Evolutionary conservation across 495 filamentous ascomycete species (phyloP), one percentile per base, ranked within the genome.

Genomic region (Penicillium subrubescens): DNA sequence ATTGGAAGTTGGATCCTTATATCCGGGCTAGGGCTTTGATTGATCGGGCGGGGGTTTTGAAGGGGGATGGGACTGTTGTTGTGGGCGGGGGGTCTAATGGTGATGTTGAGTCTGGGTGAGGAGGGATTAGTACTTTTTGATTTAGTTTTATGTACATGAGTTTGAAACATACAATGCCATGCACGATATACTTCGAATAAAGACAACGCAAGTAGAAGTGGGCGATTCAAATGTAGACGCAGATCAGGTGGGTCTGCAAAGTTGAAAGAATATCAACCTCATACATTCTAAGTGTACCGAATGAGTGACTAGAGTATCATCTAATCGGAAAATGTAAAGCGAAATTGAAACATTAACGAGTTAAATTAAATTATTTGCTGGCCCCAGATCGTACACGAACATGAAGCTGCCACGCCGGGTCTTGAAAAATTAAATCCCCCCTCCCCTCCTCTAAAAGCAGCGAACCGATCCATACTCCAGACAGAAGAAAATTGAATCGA

Each of bases 1-100:
- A 95, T 70, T 95, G 92, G 92, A 78, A 70, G 2, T 61, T 90
- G 11, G 88, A 91, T 65, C 86, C 85, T 0, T 89, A 90, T 73
- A 39, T 90, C 29, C 73, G 89, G 23, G 88, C 88, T 5, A 77
- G 86, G 71, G 83, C 84, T 8, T 73, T 82, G 39, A 90, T 90
- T 68, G 89, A 92, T 67, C 81, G 89, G 27, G 81, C 79, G 12
- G 87, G 89, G 0, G 80, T 89, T 59, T 75, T 92, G 55, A 65
- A 79, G 46, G 68, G 79, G 4, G 84, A 79, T 27, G 89, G 89
- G 29, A 46, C 19, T 21, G 62, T 64, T 41, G 27, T 48, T 6
- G 44, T 44, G 37, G 17, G 37, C 12, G 10, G n/a, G 21, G n/a
- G 29, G 8, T 17, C 53, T 35, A 56, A 56, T 37, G n/a, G 53